These are phyloP conservation scores for Astrothelium macrocarpum DNA, from an alignment of 495 filamentous ascomycete species.

Conservation along the genomic window DNA sequence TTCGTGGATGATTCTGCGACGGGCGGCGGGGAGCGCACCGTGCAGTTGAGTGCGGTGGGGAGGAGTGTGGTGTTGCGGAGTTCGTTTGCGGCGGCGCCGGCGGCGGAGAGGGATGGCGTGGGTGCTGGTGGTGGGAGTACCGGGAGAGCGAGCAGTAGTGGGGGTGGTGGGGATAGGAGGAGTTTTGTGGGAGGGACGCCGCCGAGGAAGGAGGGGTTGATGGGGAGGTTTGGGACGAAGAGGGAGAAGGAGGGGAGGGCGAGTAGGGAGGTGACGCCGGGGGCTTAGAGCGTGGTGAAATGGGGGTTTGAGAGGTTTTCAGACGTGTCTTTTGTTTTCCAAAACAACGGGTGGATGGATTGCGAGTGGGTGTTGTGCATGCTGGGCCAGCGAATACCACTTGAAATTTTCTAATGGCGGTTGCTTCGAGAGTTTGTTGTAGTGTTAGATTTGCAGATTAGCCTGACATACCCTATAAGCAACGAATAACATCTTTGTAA, in stretches of 20 bases:
- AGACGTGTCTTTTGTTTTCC: too few species aligned
- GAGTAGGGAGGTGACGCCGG: conserved; percentile 1
- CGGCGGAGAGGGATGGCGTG: conserved; percentile 1
- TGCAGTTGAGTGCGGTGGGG: conserved; percentile 49
- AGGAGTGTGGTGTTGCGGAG: conserved; percentile 61
- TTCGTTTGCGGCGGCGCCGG: conserved; percentile 40
- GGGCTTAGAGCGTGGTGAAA: not conserved
- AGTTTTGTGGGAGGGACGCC: not conserved
- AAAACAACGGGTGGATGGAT: too few species aligned
- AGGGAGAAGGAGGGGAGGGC: conserved; percentile 3
- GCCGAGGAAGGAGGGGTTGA: not conserved
- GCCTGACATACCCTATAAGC: too few species aligned
- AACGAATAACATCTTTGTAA: too few species aligned
- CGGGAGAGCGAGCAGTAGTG: conserved; percentile 6
- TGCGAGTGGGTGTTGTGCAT: too few species aligned
- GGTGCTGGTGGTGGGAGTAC: not conserved
- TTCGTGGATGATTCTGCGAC: conserved; percentile 75
- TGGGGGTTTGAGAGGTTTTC: too few species aligned
- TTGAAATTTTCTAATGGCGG: too few species aligned
- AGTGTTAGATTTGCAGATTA: too few species aligned
- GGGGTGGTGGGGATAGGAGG: not conserved
- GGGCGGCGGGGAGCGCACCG: conserved; percentile 56
- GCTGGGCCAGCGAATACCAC: too few species aligned
- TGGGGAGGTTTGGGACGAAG: conserved; percentile 7
- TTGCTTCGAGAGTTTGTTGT: too few species aligned